Evolutionary conservation across 129 eudicot genomes (phyloP), one percentile per base, ranked within the genome.

Genomic region (Chrysanthemum lavandulifolium): DNA sequence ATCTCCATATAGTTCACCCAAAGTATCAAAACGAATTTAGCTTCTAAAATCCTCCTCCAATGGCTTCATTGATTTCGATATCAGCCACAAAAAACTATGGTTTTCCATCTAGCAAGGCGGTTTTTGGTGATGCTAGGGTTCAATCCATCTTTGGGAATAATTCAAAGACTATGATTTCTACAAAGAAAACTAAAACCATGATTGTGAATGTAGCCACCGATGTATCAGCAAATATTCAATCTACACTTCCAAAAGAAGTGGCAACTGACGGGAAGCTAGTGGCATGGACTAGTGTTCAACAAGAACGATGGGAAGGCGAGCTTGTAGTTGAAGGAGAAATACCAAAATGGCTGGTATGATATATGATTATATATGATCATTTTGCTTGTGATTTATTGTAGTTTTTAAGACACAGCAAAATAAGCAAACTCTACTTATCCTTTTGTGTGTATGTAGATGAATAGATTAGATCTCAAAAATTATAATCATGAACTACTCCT

Each of bases 231-330:
- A 55, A 40, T 40, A 68, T 27, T 57, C 68, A 29, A 29, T 80
- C 80, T 33, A 87, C 86, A 0, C 40, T 79, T 18, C 72, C 27
- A 9, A 19, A 74, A 55, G 71, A 66, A 54, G 72, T 61, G 15
- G 74, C 5, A 6, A 76, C 68, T 14, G 84, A 75, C 47, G 21
- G 74, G 27, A 90, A 85, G 72, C 88, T 87, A 6, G 91, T 82
- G 8, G 99, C 99, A 3, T 95, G 99, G 99, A 88, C 85, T 6
- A 95, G 99, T 69, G 80, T 95, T 8, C 81, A 58, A 53, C 99
- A 95, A 67, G 99, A 95, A 69, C 75, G 94, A 10, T 95, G 99
- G 99, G 96, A 94, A 78, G 99, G 99, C 21, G 91, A 94, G 84
- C 96, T 95, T n/a, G 67, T 56, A 5, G 96, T 95, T 7, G 75